These are phyloP conservation scores for Aureobasidium sp. DNA, from an alignment of 2,329 filamentous ascomycete genomes.

Conservation along the genomic window DNA sequence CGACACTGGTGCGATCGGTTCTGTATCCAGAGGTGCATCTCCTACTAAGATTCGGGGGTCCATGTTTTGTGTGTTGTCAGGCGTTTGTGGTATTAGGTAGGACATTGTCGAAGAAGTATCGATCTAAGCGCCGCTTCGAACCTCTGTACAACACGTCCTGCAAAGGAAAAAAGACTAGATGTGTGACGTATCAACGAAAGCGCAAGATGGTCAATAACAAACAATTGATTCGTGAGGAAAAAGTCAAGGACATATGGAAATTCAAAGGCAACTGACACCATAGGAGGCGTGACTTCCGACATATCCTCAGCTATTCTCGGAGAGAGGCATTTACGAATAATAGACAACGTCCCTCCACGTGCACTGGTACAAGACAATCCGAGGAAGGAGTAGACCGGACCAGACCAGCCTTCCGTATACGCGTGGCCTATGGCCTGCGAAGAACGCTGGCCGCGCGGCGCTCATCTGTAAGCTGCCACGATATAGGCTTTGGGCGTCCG, in stretches of 20 bases:
- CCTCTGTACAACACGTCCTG: neutral
- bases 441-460: neutral
- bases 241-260: neutral
- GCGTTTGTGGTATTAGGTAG: neutral
- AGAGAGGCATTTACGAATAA: neutral
- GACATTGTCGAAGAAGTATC: neutral
- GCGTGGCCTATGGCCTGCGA: neutral
- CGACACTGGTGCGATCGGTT: neutral
- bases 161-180: neutral
- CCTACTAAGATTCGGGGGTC: neutral
- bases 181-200: neutral
- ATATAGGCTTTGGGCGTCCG: constrained; percentile 10
- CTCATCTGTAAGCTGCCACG: neutral
- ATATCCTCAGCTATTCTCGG: neutral
- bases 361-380: neutral
- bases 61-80: neutral
- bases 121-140: neutral
- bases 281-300: neutral
- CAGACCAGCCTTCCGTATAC: constrained; percentile 1
- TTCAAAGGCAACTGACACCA: neutral
- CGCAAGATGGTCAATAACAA: neutral
- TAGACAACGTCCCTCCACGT: neutral
- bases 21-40: neutral
- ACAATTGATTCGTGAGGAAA: neutral
- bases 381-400: neutral